Evolutionary conservation across 208 protist species (phyloP).

Genomic region (Crithidia thermophila): DNA sequence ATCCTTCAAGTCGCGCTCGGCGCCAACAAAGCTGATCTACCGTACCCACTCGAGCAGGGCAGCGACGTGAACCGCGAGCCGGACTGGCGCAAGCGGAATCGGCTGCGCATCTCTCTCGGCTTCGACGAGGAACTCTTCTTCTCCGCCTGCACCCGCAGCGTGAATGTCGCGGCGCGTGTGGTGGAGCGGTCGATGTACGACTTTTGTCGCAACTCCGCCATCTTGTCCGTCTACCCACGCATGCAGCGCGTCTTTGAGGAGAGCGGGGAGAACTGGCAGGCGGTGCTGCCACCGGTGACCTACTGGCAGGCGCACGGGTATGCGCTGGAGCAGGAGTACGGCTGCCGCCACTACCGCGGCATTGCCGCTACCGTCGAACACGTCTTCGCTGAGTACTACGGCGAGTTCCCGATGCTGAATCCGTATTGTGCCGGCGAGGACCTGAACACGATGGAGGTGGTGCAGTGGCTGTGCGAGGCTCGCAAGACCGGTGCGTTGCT

Average conservation of each 20-base stretch:
- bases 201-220: constrained; percentile 24
- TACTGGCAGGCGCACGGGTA: constrained; percentile 87
- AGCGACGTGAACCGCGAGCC: constrained; percentile 48
- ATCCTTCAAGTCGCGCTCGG: constrained; percentile 77
- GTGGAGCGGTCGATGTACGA: constrained; percentile 72
- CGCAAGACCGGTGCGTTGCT: constrained; percentile 15
- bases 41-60: constrained; percentile 15
- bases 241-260: constrained; percentile 30
- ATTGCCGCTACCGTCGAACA: constrained; percentile 51
- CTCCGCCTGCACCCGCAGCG: constrained; percentile 38
- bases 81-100: constrained; percentile 66
- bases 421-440: constrained; percentile 89
- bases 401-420: constrained; percentile 71
- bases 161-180: constrained; percentile 55
- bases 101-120: constrained; percentile 84
- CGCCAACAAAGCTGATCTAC: constrained; percentile 35
- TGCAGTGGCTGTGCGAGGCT: constrained; percentile 49
- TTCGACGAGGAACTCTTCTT: constrained; percentile 87
- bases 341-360: constrained; percentile 42
- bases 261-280: constrained; percentile 23
- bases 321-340: constrained; percentile 45
- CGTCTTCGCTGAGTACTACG: constrained; percentile 77
- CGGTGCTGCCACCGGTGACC: constrained; percentile 55
- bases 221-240: constrained; percentile 8
- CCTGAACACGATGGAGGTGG: constrained; percentile 78